Base-by-base conservation (phyloP, 495 filamentous ascomycete species). In the Aspergillus funiculosus region DNA sequence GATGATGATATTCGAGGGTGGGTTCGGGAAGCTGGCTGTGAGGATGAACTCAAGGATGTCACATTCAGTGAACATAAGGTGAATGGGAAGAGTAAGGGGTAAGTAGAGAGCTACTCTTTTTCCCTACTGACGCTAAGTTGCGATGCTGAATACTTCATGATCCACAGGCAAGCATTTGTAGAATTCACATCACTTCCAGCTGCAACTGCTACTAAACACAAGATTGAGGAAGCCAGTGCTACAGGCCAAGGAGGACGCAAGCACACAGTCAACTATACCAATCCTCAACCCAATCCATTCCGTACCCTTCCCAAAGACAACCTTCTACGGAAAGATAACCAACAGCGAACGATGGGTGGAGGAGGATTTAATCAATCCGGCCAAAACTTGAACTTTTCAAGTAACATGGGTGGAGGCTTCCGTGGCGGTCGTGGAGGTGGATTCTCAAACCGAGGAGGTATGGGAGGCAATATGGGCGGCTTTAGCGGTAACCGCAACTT, bases 11-110 rank as follows among this genome's bases (percentile, higher is more conserved):
- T 98, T 46, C 85, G 92, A 35, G 88, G 85, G 44, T 95, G 89
- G 90, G 77, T 85, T 8, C 79, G 81, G 51, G 72, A 86, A 48
- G 84, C 82, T 21, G 74, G 72, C 6, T 85, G 78, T 51, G 92
- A 97, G 59, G 76, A 80, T 34, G 87, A 94, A 56, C 72, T 98
- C 15, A 88, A 88, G 57, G 91, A 95, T 44, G 82, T 97, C 31
- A 94, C 90, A 1, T 97, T 96, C 56, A 94, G 84, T 50, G 92
- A 98, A 60, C 92, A 97, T 65, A 98, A 98, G 64, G 89, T 97
- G 10, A 98, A 98, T 56, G 92, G 92, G 43, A 98, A 98, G 65
- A 92, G 87, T 62, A 96, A 96, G 69, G 89, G 91, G 91, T 95
- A 73, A 53, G 83, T 18, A 22, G 36, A 38, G 19, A 21, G 14